Percentiles rank a stretch among this genome's conserved stretches.
Evolutionary conservation across 192 early-diverging fungal genomes (phyloP).

Genomic region (Backusella morwellensis): DNA sequence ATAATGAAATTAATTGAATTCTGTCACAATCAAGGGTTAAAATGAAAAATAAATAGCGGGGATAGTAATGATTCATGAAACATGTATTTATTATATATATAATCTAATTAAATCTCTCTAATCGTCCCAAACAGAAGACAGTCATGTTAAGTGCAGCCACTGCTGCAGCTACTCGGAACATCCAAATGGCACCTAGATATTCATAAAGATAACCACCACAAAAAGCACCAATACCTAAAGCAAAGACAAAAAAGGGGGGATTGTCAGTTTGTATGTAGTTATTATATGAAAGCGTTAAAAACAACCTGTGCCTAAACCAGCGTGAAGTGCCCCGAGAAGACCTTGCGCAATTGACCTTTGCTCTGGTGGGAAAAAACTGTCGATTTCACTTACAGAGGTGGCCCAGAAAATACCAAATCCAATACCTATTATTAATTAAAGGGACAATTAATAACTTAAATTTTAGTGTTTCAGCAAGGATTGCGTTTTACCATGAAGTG

Average conservation of each 20-base stretch:
- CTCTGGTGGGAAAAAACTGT: slow-evolving; percentile 30
- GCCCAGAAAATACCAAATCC: slow-evolving; percentile 32
- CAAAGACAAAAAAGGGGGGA: too few species aligned
- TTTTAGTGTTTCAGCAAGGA: not conserved
- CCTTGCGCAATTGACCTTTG: slow-evolving; percentile 36
- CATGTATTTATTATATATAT: not conserved
- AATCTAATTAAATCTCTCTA: slow-evolving; percentile 12
- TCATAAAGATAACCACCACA: slow-evolving; percentile 31
- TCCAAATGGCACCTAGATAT: slow-evolving; percentile 7
- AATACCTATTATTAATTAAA: slow-evolving; percentile 8
- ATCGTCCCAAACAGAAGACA: not conserved
- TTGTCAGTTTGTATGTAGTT: too few species aligned
- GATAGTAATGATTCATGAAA: not conserved
- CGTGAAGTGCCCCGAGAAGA: slow-evolving; percentile 25
- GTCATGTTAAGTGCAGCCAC: slow-evolving; percentile 1
- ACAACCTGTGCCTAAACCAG: slow-evolving; percentile 20
- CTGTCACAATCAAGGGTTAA: slow-evolving; percentile 4
- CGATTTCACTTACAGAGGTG: slow-evolving; percentile 29
- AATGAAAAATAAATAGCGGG: not conserved
- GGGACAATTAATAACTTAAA: not conserved
- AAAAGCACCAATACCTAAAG: slow-evolving; percentile 16
- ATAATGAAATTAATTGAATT: not conserved
- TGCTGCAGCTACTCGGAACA: slow-evolving; percentile 9
- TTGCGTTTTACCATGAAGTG: slow-evolving; percentile 26
- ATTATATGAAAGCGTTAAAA: too few species aligned